Evolutionary conservation across 2,329 filamentous ascomycete species (phyloP).

Genomic region (Geosmithia putterillii): DNA sequence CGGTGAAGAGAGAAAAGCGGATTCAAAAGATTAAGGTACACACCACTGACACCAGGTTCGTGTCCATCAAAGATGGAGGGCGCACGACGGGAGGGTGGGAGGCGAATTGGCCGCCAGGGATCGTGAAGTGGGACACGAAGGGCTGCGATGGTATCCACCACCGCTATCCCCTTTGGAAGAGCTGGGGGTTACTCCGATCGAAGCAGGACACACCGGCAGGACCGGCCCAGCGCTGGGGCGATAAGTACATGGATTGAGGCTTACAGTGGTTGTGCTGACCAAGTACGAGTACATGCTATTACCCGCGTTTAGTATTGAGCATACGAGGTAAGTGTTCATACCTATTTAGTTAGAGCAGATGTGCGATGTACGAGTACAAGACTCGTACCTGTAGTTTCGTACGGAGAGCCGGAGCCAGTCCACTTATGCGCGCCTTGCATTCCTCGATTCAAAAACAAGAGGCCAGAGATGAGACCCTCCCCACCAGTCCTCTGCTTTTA

Average conservation of each 20-base stretch:
- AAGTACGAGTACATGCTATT: too few species aligned
- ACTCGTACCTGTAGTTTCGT: neutral
- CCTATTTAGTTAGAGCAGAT: too few species aligned
- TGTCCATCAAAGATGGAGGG: neutral
- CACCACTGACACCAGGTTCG: neutral
- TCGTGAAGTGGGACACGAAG: neutral
- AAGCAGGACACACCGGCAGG: neutral
- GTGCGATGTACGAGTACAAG: neutral
- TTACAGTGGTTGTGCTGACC: too few species aligned
- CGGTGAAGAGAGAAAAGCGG: neutral
- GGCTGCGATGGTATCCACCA: neutral
- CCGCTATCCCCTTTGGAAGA: neutral
- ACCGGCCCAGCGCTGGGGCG: neutral
- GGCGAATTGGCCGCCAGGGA: neutral
- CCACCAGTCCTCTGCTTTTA: neutral
- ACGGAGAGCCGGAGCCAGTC: too few species aligned
- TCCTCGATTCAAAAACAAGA: neutral
- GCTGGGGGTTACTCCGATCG: neutral
- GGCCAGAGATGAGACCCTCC: neutral
- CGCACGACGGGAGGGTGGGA: neutral
- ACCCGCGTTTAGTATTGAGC: too few species aligned
- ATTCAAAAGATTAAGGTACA: neutral
- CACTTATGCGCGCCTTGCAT: neutral
- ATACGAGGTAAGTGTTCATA: too few species aligned
- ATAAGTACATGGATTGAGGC: neutral